phyloP scores from a whole-genome alignment of 768 basidiomycete species.

The Boletus rex-veris region DNA sequence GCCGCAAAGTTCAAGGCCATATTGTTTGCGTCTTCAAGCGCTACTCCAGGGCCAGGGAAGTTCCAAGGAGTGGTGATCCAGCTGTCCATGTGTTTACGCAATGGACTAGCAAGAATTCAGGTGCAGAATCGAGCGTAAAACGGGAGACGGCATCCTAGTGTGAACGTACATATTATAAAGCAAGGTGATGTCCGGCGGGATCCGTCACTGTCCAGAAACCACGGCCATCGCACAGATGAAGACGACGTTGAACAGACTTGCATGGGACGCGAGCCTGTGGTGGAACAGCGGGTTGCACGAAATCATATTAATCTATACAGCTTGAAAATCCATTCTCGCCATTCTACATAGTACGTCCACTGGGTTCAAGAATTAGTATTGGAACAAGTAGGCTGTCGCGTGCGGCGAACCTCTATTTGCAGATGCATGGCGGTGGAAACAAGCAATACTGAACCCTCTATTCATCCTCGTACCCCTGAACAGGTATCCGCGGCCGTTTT shows the following conservation, averaged over 20 bases:
- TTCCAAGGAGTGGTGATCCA: conserved; percentile 38
- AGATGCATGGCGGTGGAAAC: background rate
- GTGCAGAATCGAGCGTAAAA: conserved; percentile 52
- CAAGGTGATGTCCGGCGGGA: too few relatives aligned
- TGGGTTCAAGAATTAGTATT: background rate
- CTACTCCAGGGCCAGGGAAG: conserved; percentile 4
- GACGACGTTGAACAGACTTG: background rate
- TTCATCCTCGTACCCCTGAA: conserved; percentile 75
- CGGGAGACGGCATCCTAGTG: conserved; percentile 42
- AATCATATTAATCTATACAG: conserved; percentile 3
- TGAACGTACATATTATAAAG: background rate
- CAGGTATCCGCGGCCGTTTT: conserved; percentile 61
- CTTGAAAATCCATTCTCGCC: background rate
- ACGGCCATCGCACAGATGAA: background rate
- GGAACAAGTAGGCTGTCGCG: background rate
- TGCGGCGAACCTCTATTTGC: conserved; percentile 7
- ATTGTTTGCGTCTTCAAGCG: conserved; percentile 8
- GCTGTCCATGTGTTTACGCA: conserved; percentile 38
- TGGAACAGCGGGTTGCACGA: background rate
- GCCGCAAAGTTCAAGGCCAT: conserved; percentile 26
- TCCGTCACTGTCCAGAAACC: too few relatives aligned
- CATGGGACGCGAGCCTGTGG: background rate
- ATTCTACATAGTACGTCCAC: conserved; percentile 4
- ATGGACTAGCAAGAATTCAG: conserved; percentile 49
- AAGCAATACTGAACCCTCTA: conserved; percentile 5